Evolutionary conservation across 2,329 filamentous ascomycete genomes (phyloP).

Genomic region (Cercospora sp.): DNA sequence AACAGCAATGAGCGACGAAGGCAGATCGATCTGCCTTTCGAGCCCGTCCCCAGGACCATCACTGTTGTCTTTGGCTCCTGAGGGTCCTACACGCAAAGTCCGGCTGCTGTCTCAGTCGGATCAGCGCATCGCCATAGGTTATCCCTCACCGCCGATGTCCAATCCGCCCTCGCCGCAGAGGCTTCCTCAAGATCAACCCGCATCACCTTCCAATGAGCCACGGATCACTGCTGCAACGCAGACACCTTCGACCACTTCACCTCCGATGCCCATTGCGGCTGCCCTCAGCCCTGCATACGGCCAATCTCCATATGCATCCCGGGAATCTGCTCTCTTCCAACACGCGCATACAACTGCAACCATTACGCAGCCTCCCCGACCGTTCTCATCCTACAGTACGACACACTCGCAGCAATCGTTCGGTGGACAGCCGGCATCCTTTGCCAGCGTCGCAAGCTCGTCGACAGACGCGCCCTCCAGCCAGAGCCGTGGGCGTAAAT

Average conservation of each 20-base stretch:
- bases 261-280: constrained; percentile 26
- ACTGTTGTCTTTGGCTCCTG: constrained; percentile 8
- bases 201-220: constrained; percentile 13
- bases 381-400: constrained; percentile 9
- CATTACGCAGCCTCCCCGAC: not conserved
- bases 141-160: constrained; percentile 55
- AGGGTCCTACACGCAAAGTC: constrained; percentile 26
- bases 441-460: constrained; percentile 2
- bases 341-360: not conserved
- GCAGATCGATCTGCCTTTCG: not conserved
- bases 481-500: constrained; percentile 30
- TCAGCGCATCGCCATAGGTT: constrained; percentile 28
- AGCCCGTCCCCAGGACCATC: not conserved
- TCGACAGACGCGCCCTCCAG: constrained; percentile 10
- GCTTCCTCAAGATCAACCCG: constrained; percentile 21
- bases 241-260: constrained; percentile 14
- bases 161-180: constrained; percentile 47
- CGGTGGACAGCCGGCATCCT: not conserved
- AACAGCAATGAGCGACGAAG: constrained; percentile 10
- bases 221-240: constrained; percentile 8
- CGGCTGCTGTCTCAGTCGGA: constrained; percentile 10
- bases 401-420: constrained; percentile 13
- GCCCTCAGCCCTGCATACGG: constrained; percentile 13
- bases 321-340: not conserved
- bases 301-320: constrained; percentile 13